A percentile compares a stretch with the other conserved stretches of the same genome.
phyloP scores from a whole-genome alignment of 805 yeast species.

The Candida sphagnicola region DNA sequence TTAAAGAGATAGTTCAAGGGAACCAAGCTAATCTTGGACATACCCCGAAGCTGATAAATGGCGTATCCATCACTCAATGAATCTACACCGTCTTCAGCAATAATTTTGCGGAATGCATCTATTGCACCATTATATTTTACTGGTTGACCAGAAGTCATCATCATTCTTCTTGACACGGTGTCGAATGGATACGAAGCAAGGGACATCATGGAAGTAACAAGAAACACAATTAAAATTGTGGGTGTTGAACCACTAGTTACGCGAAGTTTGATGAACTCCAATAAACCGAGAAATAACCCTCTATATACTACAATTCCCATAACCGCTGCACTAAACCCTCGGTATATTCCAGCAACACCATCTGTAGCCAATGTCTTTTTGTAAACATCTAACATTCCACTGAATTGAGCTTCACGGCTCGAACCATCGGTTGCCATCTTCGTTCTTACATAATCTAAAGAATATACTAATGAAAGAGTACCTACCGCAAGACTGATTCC shows the following conservation, averaged over 20 bases:
- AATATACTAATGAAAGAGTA: slow-evolving; percentile 92
- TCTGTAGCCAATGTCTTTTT: slow-evolving; percentile 92
- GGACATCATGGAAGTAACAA: slow-evolving; percentile 97
- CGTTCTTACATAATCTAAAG: slow-evolving; percentile 97
- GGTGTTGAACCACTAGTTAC: slow-evolving; percentile 93
- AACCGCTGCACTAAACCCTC: slow-evolving; percentile 99
- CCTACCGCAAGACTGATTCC: slow-evolving; percentile 99
- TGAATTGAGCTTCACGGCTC: slow-evolving; percentile 90
- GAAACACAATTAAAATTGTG: slow-evolving; percentile 95
- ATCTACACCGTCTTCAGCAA: slow-evolving; percentile 90
- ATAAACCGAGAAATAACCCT: slow-evolving; percentile 98
- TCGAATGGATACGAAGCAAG: slow-evolving; percentile 99
- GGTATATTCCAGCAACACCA: slow-evolving; percentile 97
- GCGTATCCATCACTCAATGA: slow-evolving; percentile 99
- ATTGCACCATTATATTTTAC: slow-evolving; percentile 94
- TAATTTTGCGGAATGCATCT: slow-evolving; percentile 87
- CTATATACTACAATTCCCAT: slow-evolving; percentile 97
- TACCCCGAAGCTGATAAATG: no score
- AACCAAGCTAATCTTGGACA: no score
- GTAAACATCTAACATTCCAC: slow-evolving; percentile 95
- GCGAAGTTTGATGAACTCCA: slow-evolving; percentile 94
- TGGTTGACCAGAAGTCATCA: slow-evolving; percentile 99
- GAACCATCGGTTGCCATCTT: slow-evolving; percentile 98
- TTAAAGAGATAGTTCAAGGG: no score
- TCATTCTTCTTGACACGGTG: slow-evolving; percentile 99